Percentiles rank a stretch among this genome's conserved stretches.
Conservation (phyloP, 352 stramenopile genomes). For the Thraustotheca clavata region DNA sequence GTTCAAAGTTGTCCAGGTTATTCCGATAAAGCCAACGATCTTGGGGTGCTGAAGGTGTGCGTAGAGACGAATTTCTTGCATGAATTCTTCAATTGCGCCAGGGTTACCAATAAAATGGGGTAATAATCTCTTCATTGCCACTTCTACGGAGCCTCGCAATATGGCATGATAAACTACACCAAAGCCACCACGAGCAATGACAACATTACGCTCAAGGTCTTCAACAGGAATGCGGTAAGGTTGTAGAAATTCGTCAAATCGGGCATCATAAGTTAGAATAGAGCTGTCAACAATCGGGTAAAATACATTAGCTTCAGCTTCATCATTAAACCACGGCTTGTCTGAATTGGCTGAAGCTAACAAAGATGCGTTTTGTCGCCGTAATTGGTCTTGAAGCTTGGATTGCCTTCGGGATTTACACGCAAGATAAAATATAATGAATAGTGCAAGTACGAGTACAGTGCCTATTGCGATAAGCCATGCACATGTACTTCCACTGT, state of each 20-base stretch:
- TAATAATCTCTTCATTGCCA: slow-evolving; percentile 41
- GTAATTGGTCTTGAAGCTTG: background rate
- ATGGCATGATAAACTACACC: slow-evolving; percentile 33
- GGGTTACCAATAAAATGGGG: slow-evolving; percentile 27
- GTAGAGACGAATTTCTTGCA: slow-evolving; percentile 59
- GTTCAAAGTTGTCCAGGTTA: slow-evolving; percentile 37
- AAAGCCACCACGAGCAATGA: slow-evolving; percentile 35
- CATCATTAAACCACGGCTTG: slow-evolving; percentile 30
- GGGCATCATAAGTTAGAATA: background rate
- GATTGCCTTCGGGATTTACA: background rate
- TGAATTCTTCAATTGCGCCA: slow-evolving; percentile 21
- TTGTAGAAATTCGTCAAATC: background rate
- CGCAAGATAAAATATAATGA: background rate
- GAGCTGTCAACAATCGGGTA: background rate
- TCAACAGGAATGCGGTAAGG: background rate
- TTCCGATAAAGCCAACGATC: slow-evolving; percentile 67
- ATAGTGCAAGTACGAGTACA: background rate
- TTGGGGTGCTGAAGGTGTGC: slow-evolving; percentile 53
- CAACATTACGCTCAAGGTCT: background rate
- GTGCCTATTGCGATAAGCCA: background rate
- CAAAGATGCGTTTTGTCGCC: background rate
- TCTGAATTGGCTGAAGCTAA: background rate
- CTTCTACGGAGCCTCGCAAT: background rate
- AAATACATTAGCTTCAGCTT: background rate
- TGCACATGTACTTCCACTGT: background rate